These are phyloP conservation scores for Fusarium falciforme DNA, from an alignment of 2,329 filamentous ascomycete genomes.

Conservation along the genomic window DNA sequence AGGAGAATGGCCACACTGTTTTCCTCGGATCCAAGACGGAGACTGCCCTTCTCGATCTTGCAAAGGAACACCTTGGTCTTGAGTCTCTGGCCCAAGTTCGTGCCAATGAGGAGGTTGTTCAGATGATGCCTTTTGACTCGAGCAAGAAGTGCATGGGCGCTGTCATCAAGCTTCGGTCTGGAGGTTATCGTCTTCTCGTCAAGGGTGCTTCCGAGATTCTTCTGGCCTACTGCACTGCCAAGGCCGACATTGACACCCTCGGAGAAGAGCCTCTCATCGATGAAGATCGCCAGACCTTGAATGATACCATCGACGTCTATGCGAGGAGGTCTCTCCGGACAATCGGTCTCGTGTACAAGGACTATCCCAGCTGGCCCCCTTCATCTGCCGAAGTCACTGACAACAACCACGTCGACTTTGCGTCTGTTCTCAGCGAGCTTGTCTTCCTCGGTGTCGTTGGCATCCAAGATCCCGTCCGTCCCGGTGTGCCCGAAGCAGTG, in stretches of 20 bases:
- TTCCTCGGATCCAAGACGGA: background rate
- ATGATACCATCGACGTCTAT: background rate
- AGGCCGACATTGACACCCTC: background rate
- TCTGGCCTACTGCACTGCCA: background rate
- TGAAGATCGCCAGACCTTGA: background rate
- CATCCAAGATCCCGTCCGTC: background rate
- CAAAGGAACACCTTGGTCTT: background rate
- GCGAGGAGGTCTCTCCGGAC: background rate
- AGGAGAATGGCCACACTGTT: background rate
- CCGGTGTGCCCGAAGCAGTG: background rate
- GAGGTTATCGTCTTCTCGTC: background rate
- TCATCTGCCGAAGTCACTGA: background rate
- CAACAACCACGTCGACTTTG: background rate
- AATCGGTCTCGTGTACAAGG: background rate
- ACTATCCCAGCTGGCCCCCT: background rate
- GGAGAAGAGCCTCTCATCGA: background rate
- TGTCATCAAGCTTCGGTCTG: conserved; percentile 55
- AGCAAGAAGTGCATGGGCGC: conserved; percentile 65
- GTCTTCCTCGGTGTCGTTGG: background rate
- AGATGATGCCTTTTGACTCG: conserved; percentile 66
- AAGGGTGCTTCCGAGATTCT: background rate
- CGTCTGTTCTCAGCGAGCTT: background rate
- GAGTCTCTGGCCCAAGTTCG: conserved; percentile 27
- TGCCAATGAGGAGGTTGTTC: conserved; percentile 55
- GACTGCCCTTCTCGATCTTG: background rate